phyloP scores from a whole-genome alignment of 2,329 filamentous ascomycete genomes.

The Xylariaceae sp. region DNA sequence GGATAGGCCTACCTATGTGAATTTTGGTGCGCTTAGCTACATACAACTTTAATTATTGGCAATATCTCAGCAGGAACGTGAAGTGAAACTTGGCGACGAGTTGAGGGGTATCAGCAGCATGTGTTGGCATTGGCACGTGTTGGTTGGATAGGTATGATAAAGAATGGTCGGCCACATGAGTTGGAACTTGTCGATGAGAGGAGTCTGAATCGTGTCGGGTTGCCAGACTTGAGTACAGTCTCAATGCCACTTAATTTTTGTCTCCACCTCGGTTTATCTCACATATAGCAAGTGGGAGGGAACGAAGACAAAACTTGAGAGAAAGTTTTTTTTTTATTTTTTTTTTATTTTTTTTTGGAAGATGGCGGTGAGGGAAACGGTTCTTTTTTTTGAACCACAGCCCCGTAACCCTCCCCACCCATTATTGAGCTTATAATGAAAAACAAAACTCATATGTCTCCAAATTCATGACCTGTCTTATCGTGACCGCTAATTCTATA shows the following conservation, averaged over 20 bases:
- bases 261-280: background rate
- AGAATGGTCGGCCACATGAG: constrained; percentile 4
- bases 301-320: background rate
- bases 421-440: constrained; percentile 8
- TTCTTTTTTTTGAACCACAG: background rate
- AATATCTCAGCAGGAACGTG: constrained; percentile 4
- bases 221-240: constrained; percentile 1
- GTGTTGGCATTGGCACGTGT: constrained; percentile 4
- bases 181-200: background rate
- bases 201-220: background rate
- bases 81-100: background rate
- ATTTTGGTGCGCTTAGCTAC: constrained; percentile 1
- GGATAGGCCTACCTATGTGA: background rate
- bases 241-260: background rate
- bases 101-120: background rate
- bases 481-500: background rate
- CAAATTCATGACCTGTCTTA: background rate
- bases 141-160: constrained; percentile 17
- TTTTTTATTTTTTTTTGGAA: background rate
- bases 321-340: background rate
- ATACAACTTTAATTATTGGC: constrained; percentile 16
- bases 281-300: background rate
- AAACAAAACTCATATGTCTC: constrained; percentile 7
- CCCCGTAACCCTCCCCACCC: constrained; percentile 2
- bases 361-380: background rate